These are phyloP conservation scores for Paraconiothyrium brasiliense DNA, from an alignment of 2,329 filamentous ascomycete genomes.

Conservation along the genomic window DNA sequence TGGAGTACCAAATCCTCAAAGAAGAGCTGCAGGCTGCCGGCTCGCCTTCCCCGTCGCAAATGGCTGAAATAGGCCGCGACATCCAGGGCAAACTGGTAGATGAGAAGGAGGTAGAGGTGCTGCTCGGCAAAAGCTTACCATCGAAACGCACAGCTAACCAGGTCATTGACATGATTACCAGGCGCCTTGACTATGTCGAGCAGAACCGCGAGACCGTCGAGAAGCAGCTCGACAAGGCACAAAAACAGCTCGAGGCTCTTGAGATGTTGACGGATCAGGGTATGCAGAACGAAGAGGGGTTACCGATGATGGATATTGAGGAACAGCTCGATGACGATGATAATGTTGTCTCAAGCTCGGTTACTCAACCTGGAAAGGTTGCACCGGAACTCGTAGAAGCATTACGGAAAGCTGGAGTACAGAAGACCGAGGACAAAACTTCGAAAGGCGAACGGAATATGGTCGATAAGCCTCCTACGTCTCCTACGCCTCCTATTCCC, in stretches of 20 bases:
- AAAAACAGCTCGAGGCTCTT: conserved; percentile 72
- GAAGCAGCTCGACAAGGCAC: conserved; percentile 74
- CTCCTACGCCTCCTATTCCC: not conserved
- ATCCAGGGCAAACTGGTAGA: conserved; percentile 73
- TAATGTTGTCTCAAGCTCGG: conserved; percentile 72
- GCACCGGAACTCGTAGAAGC: conserved; percentile 75
- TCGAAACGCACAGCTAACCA: conserved; percentile 66
- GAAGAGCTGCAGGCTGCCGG: conserved; percentile 72
- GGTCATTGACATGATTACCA: conserved; percentile 72
- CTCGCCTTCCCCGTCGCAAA: conserved; percentile 37
- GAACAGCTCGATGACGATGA: conserved; percentile 93
- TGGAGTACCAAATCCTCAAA: conserved; percentile 89
- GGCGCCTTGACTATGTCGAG: conserved; percentile 88
- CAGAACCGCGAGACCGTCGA: conserved; percentile 80
- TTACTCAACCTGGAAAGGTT: conserved; percentile 68
- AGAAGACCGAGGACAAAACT: conserved; percentile 40
- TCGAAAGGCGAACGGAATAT: conserved; percentile 14
- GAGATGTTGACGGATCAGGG: conserved; percentile 68
- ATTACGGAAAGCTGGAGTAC: conserved; percentile 78
- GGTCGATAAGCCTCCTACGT: not conserved
- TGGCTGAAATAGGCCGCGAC: conserved; percentile 61
- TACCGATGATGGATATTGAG: conserved; percentile 88
- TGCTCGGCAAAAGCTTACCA: conserved; percentile 59
- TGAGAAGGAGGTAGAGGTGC: conserved; percentile 65
- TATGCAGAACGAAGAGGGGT: conserved; percentile 70